phyloP scores from a whole-genome alignment of 371 early-diverging fungal species.

The Quaeritorhiza haematococci region DNA sequence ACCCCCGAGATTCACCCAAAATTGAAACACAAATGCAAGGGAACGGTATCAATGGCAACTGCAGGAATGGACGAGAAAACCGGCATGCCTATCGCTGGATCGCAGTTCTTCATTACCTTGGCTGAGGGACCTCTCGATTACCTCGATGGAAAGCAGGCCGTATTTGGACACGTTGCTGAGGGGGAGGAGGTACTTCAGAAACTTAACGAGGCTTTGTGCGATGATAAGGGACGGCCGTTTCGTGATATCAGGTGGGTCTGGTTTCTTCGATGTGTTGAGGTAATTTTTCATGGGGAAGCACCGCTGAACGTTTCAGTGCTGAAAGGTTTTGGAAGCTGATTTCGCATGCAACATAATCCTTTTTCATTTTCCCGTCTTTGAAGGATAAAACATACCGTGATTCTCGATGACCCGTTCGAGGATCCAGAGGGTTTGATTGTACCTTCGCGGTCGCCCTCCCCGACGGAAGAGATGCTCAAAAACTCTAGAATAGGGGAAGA shows the following conservation, averaged over 20 bases:
- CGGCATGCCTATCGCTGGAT: conserved; percentile 40
- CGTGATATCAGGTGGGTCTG: conserved; percentile 67
- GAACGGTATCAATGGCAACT: conserved; percentile 47
- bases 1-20: conserved; percentile 78
- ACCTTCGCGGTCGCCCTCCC: conserved; percentile 76
- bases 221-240: conserved; percentile 75
- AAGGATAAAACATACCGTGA: conserved; percentile 82
- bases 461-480: conserved; percentile 72
- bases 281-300: neutral
- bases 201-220: conserved; percentile 62
- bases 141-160: conserved; percentile 93
- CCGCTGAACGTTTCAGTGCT: neutral
- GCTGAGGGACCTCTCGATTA: conserved; percentile 72
- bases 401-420: conserved; percentile 90
- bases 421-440: conserved; percentile 71
- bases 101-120: conserved; percentile 96
- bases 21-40: conserved; percentile 77
- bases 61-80: conserved; percentile 33
- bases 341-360: neutral
- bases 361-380: neutral
- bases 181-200: conserved; percentile 87
- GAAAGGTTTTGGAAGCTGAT: neutral
- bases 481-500: conserved; percentile 77
- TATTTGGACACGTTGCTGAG: conserved; percentile 95
- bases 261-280: neutral